Evolutionary conservation across 352 stramenopile genomes (phyloP).

Genomic region (Phytophthora sojae): DNA sequence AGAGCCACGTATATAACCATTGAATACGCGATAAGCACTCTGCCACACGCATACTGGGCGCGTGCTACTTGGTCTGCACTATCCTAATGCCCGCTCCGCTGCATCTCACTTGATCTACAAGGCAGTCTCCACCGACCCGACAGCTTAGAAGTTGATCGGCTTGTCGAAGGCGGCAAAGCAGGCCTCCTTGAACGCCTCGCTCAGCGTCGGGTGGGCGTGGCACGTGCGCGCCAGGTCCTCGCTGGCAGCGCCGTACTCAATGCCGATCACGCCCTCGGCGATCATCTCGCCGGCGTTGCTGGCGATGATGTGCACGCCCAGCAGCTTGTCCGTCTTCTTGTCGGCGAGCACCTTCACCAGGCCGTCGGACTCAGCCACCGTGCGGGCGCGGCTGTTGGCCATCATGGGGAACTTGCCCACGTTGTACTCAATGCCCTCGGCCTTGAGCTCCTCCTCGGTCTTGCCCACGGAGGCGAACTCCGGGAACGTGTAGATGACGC

Average conservation of each 20-base stretch:
- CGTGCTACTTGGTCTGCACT: constrained; percentile 14
- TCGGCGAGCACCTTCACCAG: constrained; percentile 99
- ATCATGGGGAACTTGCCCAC: constrained; percentile 98
- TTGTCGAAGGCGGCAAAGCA: constrained; percentile 98
- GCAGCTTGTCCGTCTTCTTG: constrained; percentile 98
- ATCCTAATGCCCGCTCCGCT: constrained; percentile 16
- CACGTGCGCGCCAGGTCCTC: constrained; percentile 99
- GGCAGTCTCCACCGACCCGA: background rate
- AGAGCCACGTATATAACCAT: constrained; percentile 39
- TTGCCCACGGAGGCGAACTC: constrained; percentile 97
- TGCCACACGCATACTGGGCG: background rate
- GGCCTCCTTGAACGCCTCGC: constrained; percentile 99
- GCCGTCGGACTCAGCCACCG: constrained; percentile 94
- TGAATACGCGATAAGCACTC: constrained; percentile 34
- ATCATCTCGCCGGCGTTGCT: constrained; percentile 99
- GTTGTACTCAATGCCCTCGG: constrained; percentile 94
- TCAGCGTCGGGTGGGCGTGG: constrained; percentile 98
- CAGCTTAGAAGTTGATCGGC: constrained; percentile 98
- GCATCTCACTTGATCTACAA: constrained; percentile 12
- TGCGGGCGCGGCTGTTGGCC: constrained; percentile 96
- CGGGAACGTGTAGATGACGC: constrained; percentile 98
- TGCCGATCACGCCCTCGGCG: constrained; percentile 97
- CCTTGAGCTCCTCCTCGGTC: constrained; percentile 98
- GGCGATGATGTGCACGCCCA: constrained; percentile 99
- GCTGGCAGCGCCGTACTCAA: constrained; percentile 98